Percentiles rank a stretch among this genome's conserved stretches.
These are phyloP conservation scores for Salix exigua DNA, from an alignment of 345 rosid genomes.

Conservation along the genomic window DNA sequence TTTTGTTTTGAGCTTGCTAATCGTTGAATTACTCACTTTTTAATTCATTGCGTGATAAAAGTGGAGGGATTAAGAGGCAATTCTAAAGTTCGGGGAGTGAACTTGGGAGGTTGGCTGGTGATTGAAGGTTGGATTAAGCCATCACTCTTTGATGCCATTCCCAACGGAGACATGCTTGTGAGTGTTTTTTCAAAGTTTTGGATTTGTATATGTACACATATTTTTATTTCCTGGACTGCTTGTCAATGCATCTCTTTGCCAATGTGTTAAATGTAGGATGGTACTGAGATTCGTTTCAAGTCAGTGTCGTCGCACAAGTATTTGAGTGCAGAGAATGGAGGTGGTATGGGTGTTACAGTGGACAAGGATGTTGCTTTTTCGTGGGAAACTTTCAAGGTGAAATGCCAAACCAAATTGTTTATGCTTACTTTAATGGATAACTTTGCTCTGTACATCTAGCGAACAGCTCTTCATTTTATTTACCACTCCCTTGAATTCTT, in stretches of 20 bases:
- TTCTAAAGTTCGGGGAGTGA: constrained; percentile 68
- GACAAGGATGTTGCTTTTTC: constrained; percentile 49
- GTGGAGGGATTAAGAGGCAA: constrained; percentile 56
- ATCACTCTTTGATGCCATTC: constrained; percentile 61
- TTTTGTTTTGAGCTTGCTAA: background rate
- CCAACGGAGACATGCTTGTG: constrained; percentile 76
- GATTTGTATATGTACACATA: background rate
- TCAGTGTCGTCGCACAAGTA: constrained; percentile 54
- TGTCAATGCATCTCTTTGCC: background rate
- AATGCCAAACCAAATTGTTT: constrained; percentile 14
- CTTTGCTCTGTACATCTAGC: too few species aligned
- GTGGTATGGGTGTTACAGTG: constrained; percentile 54
- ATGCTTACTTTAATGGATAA: background rate
- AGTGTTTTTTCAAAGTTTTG: constrained; percentile 14
- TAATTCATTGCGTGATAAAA: constrained; percentile 16
- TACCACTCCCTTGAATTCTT: background rate
- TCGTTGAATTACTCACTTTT: background rate
- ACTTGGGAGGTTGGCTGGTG: constrained; percentile 77
- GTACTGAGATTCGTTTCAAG: constrained; percentile 63
- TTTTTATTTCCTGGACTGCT: constrained; percentile 4
- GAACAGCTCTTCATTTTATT: background rate
- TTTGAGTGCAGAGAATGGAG: constrained; percentile 62
- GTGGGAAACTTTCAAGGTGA: constrained; percentile 71
- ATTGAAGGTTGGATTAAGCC: constrained; percentile 88
- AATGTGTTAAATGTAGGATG: constrained; percentile 45